A percentile compares a stretch with the other conserved stretches of the same genome.
Conservation (phyloP, 306 rosid species). For the Astragalus membranaceus region DNA sequence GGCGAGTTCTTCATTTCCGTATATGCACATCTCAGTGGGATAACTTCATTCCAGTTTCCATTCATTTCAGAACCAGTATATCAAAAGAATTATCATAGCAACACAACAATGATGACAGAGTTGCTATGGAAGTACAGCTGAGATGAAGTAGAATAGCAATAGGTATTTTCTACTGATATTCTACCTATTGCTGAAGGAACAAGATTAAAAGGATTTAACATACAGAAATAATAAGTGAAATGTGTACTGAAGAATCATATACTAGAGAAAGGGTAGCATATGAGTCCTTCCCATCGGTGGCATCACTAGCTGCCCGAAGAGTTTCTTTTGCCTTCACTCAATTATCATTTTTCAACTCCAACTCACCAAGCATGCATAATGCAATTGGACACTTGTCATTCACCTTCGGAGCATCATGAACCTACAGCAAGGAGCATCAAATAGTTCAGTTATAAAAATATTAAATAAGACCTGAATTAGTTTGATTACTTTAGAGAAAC, state of each 20-base stretch:
- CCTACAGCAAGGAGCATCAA: conserved; percentile 43
- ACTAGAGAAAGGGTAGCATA: conserved; percentile 93
- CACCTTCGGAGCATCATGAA: conserved; percentile 89
- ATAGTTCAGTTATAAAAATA: not conserved
- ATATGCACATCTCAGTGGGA: too few relatives aligned
- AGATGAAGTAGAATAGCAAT: conserved; percentile 15
- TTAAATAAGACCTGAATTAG: not conserved
- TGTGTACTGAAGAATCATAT: conserved; percentile 19
- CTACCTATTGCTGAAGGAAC: not conserved
- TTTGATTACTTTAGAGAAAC: not conserved
- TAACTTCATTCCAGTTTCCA: conserved; percentile 99
- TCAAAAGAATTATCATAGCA: conserved; percentile 15
- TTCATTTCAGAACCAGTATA: conserved; percentile 27
- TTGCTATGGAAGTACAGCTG: too few relatives aligned
- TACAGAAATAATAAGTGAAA: conserved; percentile 18
- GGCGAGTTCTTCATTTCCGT: too few relatives aligned
- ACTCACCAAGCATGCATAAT: conserved; percentile 90
- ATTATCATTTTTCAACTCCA: too few relatives aligned
- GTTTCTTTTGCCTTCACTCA: too few relatives aligned
- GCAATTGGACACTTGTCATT: conserved; percentile 88
- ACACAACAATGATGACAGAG: not conserved
- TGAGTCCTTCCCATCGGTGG: conserved; percentile 92
- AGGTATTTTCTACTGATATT: not conserved
- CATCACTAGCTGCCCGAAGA: conserved; percentile 90
- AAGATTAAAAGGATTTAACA: not conserved